A percentile compares a stretch with the other conserved stretches of the same genome.
phyloP scores from a whole-genome alignment of 495 filamentous ascomycete genomes.

The Lasiosphaeria hispida region DNA sequence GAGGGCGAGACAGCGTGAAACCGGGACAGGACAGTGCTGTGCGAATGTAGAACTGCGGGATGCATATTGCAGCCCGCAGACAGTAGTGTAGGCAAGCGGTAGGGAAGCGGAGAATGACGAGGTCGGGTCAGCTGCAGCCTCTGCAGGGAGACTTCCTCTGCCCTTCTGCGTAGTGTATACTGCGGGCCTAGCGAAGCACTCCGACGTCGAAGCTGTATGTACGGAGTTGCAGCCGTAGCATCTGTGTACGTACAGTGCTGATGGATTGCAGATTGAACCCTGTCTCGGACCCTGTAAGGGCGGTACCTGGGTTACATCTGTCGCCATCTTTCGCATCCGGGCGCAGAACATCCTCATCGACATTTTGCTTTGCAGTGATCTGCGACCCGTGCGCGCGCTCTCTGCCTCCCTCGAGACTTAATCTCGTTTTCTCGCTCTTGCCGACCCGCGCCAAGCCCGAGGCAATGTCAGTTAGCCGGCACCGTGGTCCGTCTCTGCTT shows the following conservation, averaged over 20 bases:
- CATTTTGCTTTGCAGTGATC: constrained; percentile 8
- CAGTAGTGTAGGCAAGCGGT: constrained; percentile 8
- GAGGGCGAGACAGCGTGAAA: background rate
- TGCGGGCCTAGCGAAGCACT: too few relatives aligned
- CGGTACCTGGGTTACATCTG: constrained; percentile 2
- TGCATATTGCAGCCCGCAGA: background rate
- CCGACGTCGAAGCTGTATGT: too few relatives aligned
- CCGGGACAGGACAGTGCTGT: background rate
- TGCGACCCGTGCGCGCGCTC: constrained; percentile 1
- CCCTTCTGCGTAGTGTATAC: too few relatives aligned
- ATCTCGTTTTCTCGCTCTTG: too few relatives aligned
- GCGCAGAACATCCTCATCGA: constrained; percentile 8
- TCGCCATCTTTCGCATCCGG: background rate
- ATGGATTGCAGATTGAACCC: background rate
- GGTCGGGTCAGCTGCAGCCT: too few relatives aligned
- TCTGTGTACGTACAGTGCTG: background rate
- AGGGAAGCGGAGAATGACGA: constrained; percentile 10
- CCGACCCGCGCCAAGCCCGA: too few relatives aligned
- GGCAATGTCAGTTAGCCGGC: too few relatives aligned
- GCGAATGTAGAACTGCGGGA: constrained; percentile 2
- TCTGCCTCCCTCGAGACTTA: background rate
- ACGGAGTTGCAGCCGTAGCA: too few relatives aligned
- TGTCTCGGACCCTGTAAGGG: background rate
- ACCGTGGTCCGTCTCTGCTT: too few relatives aligned
- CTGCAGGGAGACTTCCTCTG: too few relatives aligned